Evolutionary conservation across 768 basidiomycete genomes (phyloP), one percentile per base, ranked within the genome.

Genomic region (Tylopilus plumbeoviolaceoides): DNA sequence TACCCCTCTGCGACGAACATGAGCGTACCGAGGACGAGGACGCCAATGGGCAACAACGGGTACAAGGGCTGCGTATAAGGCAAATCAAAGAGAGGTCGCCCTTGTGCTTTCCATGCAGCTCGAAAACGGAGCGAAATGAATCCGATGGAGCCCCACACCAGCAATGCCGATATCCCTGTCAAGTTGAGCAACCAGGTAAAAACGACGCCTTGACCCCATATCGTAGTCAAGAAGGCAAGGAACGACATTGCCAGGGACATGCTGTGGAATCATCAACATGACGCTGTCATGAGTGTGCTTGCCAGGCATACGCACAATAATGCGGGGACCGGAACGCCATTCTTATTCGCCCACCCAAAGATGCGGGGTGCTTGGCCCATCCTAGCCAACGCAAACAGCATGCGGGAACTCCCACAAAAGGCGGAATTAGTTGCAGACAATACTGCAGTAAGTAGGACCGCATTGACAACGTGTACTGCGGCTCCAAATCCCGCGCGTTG

Each of bases 61-160:
- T 74, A 82, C 41, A 82, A 53, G 5, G 82, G 80, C 47, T 84
- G 81, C 3, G 56, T 65, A 66, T 82, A 87, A 0, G 84, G 83
- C 17, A 85, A 67, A 62, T 85, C 83, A 2, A 69, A 65, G 9
- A 83, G 66, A 1, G 67, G 60, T 51, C 78, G 73, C 18, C 78
- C 78, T 45, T 83, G 82, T 0, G 75, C 76, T 41, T 62, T 66
- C 72, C 81, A 87, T 4, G 83, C 85, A n/a, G 63, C 59, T 21
- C 84, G 77, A 73, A 89, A 87, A 28, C 84, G 80, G 33, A 86
- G 62, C 5, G 77, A 80, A 31, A 80, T 81, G 30, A 72, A 17
- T 9, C 75, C 77, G 53, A 85, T 81, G 27, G 79, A 76, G 21
- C 76, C 78, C 85, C 86, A 88, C 39, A 84, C 82, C 53, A 87